Conservation (phyloP, 2,329 filamentous ascomycete genomes). For the Colletotrichum australisinense region DNA sequence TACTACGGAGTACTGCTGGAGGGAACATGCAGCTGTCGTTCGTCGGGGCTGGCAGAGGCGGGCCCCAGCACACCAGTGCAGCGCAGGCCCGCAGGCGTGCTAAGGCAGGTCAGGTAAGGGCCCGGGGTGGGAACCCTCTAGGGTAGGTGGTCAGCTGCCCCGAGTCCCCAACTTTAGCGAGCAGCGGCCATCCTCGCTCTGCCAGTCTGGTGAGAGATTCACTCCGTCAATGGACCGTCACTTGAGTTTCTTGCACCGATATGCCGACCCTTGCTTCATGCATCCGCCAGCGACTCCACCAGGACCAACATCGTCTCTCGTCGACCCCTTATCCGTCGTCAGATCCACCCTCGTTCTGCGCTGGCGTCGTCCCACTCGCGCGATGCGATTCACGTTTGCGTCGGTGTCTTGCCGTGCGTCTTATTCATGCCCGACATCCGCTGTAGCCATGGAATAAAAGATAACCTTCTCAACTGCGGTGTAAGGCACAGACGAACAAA, state of each 20-base stretch:
- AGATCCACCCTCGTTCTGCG: conserved; percentile 14
- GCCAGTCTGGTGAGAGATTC: neutral
- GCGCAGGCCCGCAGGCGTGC: neutral
- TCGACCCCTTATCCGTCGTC: neutral
- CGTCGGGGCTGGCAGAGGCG: neutral
- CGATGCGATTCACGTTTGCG: neutral
- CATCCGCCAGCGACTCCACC: neutral
- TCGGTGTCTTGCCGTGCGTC: conserved; percentile 11
- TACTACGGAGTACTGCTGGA: neutral
- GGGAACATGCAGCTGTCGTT: neutral
- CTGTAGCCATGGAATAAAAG: neutral
- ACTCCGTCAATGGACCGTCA: neutral
- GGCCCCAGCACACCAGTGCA: neutral
- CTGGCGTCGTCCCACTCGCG: conserved; percentile 11
- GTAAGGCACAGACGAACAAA: too few species aligned
- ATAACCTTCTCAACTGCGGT: too few species aligned
- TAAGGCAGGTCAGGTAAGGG: neutral
- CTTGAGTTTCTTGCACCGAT: conserved; percentile 9
- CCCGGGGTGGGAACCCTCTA: neutral
- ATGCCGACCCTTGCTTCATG: conserved; percentile 13
- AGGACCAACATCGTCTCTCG: neutral
- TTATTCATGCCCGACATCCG: neutral
- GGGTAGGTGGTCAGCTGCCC: conserved; percentile 25
- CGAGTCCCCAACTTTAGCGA: conserved; percentile 13
- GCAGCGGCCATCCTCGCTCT: neutral